These are phyloP conservation scores for Rhodotorula sp. DNA, from an alignment of 1,284 basidiomycete species.

Conservation along the genomic window DNA sequence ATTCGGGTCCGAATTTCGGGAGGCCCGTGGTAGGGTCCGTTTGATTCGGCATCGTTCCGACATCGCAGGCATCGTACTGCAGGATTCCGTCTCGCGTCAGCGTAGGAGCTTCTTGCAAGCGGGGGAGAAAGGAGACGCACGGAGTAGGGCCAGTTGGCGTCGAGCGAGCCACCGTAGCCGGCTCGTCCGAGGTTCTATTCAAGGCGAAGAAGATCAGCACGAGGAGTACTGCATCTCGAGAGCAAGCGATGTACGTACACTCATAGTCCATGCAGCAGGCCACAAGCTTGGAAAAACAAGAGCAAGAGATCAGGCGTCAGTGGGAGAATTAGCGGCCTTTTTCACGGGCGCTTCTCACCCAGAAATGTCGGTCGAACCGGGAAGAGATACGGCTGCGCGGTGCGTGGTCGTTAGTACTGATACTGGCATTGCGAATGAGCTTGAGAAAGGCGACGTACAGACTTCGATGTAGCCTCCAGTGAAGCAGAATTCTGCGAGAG, in stretches of 20 bases:
- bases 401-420: not conserved
- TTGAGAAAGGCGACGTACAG: not conserved
- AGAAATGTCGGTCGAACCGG: conserved; percentile 63
- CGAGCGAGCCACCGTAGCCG: conserved; percentile 75
- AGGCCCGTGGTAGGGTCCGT: conserved; percentile 50
- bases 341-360: conserved; percentile 23
- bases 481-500: conserved; percentile 24
- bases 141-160: conserved; percentile 72
- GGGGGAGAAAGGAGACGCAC: conserved; percentile 58
- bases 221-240: no score
- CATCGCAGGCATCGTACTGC: conserved; percentile 51
- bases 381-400: conserved; percentile 61
- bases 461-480: conserved; percentile 55
- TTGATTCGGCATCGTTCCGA: conserved; percentile 81
- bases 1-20: conserved; percentile 25
- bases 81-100: not conserved
- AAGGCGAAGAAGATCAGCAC: no score
- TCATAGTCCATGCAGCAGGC: conserved; percentile 74
- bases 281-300: not conserved
- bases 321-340: conserved; percentile 42
- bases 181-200: conserved; percentile 70
- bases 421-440: not conserved
- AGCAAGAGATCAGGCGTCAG: not conserved
- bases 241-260: conserved; percentile 44
- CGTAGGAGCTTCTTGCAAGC: not conserved